A percentile compares a stretch with the other conserved stretches of the same genome.
Evolutionary conservation across 441 rosid genomes (phyloP).

Genomic region (Rhodomyrtus psidioides): DNA sequence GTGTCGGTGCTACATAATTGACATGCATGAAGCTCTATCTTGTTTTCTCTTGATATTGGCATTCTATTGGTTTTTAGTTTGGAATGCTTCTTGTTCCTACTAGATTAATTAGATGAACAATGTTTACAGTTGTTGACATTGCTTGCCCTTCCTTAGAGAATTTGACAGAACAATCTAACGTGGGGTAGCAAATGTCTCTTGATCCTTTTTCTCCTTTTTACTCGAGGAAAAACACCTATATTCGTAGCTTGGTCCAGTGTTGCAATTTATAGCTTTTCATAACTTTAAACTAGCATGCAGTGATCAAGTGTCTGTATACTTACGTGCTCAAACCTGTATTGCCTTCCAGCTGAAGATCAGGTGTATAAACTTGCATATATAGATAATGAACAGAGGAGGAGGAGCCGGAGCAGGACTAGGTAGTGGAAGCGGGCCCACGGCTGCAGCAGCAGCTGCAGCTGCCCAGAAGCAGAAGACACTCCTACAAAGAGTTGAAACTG

Average conservation of each 20-base stretch:
- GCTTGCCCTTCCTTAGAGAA: rapidly evolving
- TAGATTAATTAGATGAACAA: not conserved
- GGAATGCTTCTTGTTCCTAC: not conserved
- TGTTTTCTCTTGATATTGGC: too few relatives aligned
- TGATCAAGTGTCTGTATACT: not conserved
- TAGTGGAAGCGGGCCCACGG: slow-evolving; percentile 46
- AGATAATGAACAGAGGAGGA: slow-evolving; percentile 6
- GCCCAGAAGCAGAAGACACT: slow-evolving; percentile 58
- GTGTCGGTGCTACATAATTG: too few relatives aligned
- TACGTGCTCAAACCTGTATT: not conserved
- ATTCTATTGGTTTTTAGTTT: not conserved
- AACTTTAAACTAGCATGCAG: not conserved
- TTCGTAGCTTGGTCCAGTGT: not conserved
- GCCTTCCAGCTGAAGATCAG: not conserved
- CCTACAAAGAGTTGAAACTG: slow-evolving; percentile 59
- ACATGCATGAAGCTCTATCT: too few relatives aligned
- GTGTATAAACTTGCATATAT: not conserved
- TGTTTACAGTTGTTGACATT: not conserved
- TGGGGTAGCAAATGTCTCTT: not conserved
- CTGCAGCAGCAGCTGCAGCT: slow-evolving; percentile 54
- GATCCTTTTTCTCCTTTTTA: not conserved
- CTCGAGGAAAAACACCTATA: not conserved
- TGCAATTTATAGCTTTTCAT: not conserved
- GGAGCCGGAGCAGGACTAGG: slow-evolving; percentile 21
- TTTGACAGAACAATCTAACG: not conserved